Percentiles rank a stretch among this genome's conserved stretches.
Conservation (phyloP, 495 filamentous ascomycete genomes). For the Penicillium egyptiacum region DNA sequence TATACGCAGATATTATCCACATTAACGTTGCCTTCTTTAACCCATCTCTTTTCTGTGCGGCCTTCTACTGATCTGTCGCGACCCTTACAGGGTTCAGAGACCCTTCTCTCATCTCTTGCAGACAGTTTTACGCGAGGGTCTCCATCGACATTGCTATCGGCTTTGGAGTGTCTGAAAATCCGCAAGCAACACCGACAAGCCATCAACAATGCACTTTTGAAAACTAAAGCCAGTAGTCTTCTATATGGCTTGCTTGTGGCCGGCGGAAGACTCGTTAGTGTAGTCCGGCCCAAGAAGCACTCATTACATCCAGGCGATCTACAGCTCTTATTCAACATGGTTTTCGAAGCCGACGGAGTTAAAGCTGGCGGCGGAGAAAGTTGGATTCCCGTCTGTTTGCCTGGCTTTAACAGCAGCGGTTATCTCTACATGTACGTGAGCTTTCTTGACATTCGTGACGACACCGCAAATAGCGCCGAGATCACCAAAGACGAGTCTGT, state of each 20-base stretch:
- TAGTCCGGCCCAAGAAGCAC: constrained; percentile 90
- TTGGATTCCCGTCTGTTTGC: constrained; percentile 95
- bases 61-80: constrained; percentile 88
- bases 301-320: constrained; percentile 94
- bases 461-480: constrained; percentile 34
- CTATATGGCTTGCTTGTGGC: constrained; percentile 95
- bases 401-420: constrained; percentile 96
- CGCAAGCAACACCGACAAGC: constrained; percentile 80
- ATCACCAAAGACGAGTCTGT: constrained; percentile 67
- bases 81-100: constrained; percentile 92
- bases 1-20: constrained; percentile 99
- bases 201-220: constrained; percentile 86
- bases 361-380: constrained; percentile 90
- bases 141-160: constrained; percentile 81
- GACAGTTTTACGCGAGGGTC: constrained; percentile 94
- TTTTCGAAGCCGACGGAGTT: constrained; percentile 91
- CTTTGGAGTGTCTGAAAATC: constrained; percentile 85
- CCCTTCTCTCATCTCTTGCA: constrained; percentile 83
- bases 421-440: constrained; percentile 99
- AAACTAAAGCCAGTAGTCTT: constrained; percentile 67
- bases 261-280: constrained; percentile 89
- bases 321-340: constrained; percentile 97
- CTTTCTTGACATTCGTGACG: constrained; percentile 62
- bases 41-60: constrained; percentile 82
- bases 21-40: constrained; percentile 84